A percentile compares a stretch with the other conserved stretches of the same genome.
Evolutionary conservation across 805 yeast species (phyloP).

Genomic region (Hanseniaspora osmophila): DNA sequence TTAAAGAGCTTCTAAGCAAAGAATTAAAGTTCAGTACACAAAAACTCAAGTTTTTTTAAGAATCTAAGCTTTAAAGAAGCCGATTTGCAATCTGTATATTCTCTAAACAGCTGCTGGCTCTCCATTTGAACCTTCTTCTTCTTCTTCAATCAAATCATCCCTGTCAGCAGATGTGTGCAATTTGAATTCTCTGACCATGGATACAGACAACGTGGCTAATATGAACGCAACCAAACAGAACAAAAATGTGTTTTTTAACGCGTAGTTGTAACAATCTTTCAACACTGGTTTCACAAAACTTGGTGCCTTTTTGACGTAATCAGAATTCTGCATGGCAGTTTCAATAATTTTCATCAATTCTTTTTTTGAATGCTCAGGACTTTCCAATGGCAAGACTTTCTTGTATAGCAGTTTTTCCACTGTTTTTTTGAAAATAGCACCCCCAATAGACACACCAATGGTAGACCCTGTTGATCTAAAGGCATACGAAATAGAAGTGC

Average conservation of each 20-base stretch:
- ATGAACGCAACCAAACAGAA: constrained; percentile 14
- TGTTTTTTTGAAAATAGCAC: constrained; percentile 43
- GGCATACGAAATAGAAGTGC: constrained; percentile 82
- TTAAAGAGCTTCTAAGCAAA: too few relatives aligned
- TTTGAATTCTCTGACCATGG: constrained; percentile 43
- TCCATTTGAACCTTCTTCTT: neutral
- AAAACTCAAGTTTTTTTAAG: too few relatives aligned
- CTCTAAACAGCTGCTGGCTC: neutral
- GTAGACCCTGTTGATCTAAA: constrained; percentile 82
- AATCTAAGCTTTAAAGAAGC: too few relatives aligned
- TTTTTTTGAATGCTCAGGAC: constrained; percentile 23
- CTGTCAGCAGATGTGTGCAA: constrained; percentile 27
- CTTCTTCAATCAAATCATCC: neutral
- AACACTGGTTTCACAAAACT: constrained; percentile 32
- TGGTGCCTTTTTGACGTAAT: constrained; percentile 42
- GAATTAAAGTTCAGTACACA: too few relatives aligned
- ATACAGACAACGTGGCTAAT: constrained; percentile 24
- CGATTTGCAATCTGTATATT: too few relatives aligned
- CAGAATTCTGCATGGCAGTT: constrained; percentile 42
- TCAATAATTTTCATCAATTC: constrained; percentile 32
- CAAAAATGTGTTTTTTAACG: constrained; percentile 38
- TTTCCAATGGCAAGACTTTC: constrained; percentile 22
- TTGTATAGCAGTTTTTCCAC: constrained; percentile 21
- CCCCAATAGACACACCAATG: constrained; percentile 57
- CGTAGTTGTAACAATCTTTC: constrained; percentile 35